Evolutionary conservation across 2,329 filamentous ascomycete species (phyloP).

Genomic region (Fusarium nematophilum): DNA sequence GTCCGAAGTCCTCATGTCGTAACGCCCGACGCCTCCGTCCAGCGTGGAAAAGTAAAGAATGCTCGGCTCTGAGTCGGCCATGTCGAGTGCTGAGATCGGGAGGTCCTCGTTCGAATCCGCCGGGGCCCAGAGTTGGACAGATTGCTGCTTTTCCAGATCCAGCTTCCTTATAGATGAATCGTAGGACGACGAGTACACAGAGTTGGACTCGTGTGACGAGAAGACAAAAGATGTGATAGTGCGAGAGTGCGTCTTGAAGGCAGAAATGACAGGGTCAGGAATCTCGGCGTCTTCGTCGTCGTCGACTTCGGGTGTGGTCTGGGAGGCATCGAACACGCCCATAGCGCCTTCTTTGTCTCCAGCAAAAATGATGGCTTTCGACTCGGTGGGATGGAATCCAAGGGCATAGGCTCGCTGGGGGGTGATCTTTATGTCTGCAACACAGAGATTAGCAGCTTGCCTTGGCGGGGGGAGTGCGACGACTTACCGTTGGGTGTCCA

Average conservation of each 20-base stretch:
- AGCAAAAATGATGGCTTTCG: constrained; percentile 91
- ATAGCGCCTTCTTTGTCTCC: constrained; percentile 94
- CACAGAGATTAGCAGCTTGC: neutral
- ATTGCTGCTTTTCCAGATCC: constrained; percentile 83
- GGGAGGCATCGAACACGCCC: constrained; percentile 90
- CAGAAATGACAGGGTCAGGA: constrained; percentile 82
- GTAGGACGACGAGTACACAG: constrained; percentile 88
- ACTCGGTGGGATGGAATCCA: constrained; percentile 85
- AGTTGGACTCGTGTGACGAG: constrained; percentile 76
- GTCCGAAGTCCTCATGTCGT: constrained; percentile 76
- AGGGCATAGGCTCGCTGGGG: constrained; percentile 89
- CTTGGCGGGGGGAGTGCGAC: no score
- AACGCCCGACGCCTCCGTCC: constrained; percentile 80
- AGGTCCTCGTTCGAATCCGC: constrained; percentile 75
- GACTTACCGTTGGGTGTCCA: constrained; percentile 81
- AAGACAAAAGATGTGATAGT: constrained; percentile 90
- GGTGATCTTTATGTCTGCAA: constrained; percentile 85
- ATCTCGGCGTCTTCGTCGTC: constrained; percentile 76
- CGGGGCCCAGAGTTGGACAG: constrained; percentile 84
- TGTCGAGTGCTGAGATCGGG: constrained; percentile 86
- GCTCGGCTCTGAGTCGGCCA: constrained; percentile 76
- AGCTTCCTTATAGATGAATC: constrained; percentile 91
- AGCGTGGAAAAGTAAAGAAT: constrained; percentile 89
- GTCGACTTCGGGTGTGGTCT: constrained; percentile 69
- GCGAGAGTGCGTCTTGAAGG: constrained; percentile 88